Conservation (phyloP, 805 yeast species). For the Clavispora fructus region DNA sequence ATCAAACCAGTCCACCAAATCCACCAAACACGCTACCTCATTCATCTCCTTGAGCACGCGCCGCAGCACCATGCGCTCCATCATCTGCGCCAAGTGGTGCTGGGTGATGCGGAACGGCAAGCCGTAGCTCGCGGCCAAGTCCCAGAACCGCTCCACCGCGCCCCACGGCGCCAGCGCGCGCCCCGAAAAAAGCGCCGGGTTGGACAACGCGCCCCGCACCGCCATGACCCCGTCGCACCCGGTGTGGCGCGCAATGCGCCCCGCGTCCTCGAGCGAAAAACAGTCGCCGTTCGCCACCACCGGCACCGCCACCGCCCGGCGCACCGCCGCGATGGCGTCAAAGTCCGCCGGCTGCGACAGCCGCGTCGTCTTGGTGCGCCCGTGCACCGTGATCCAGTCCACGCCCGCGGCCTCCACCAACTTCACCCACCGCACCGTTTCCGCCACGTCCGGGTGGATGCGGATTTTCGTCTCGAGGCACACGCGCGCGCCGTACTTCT, state of each 20-base stretch:
- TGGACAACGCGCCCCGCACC: constrained; percentile 78
- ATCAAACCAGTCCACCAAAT: constrained; percentile 83
- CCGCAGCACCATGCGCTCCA: constrained; percentile 45
- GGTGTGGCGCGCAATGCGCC: constrained; percentile 55
- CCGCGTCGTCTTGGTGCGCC: constrained; percentile 79
- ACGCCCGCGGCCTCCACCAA: constrained; percentile 82
- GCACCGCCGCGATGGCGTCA: constrained; percentile 70
- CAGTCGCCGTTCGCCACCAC: constrained; percentile 99
- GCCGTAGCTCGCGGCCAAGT: constrained; percentile 72
- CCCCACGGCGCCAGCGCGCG: constrained; percentile 78
- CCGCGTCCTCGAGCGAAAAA: constrained; percentile 60
- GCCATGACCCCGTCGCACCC: constrained; percentile 94
- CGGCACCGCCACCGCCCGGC: constrained; percentile 56
- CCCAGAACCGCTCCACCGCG: constrained; percentile 80
- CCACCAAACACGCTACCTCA: constrained; percentile 49
- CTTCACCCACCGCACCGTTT: constrained; percentile 69
- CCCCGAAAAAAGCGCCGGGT: constrained; percentile 87
- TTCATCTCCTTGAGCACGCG: constrained; percentile 51
- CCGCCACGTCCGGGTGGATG: constrained; percentile 69
- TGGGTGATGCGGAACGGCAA: constrained; percentile 79
- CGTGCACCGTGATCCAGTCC: constrained; percentile 92
- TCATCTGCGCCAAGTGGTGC: constrained; percentile 87
- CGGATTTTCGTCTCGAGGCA: constrained; percentile 89
- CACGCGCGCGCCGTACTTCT: constrained; percentile 63
- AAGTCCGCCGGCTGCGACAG: constrained; percentile 79